These are phyloP conservation scores for Mucor lusitanicus DNA, from an alignment of 371 early-diverging fungal species.

Conservation along the genomic window DNA sequence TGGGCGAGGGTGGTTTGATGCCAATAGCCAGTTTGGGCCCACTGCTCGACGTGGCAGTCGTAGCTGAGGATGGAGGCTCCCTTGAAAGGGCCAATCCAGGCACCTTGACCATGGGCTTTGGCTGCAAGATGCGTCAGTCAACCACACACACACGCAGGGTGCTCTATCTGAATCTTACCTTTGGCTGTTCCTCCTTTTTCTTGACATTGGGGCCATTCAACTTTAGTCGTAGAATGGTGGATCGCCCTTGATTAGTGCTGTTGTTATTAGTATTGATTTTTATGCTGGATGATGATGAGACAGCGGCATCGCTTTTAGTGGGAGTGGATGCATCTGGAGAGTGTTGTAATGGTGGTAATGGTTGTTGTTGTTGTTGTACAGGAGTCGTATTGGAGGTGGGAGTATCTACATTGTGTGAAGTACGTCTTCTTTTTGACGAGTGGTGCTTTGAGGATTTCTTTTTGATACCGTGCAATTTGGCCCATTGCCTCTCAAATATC, in stretches of 20 bases:
- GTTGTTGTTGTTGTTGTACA: conserved; percentile 7
- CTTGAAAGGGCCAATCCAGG: conserved; percentile 24
- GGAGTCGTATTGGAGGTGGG: neutral
- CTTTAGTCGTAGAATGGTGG: conserved; percentile 13
- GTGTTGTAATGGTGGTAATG: neutral
- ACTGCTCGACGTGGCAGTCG: neutral
- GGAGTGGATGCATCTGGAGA: neutral
- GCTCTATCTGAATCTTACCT: neutral
- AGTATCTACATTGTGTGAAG: conserved; percentile 4
- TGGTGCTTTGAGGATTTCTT: conserved; percentile 4
- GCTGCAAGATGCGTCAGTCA: neutral
- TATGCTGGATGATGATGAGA: conserved; percentile 1
- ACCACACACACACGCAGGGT: neutral
- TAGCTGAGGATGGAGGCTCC: conserved; percentile 16
- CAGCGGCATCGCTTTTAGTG: neutral
- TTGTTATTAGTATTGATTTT: conserved; percentile 4
- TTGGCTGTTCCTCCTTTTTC: neutral
- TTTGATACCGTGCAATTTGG: conserved; percentile 33
- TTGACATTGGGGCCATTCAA: neutral
- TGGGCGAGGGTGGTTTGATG: conserved; percentile 10
- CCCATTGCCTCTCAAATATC: conserved; percentile 71
- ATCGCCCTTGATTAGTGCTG: conserved; percentile 2
- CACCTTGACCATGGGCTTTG: conserved; percentile 5
- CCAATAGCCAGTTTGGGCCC: conserved; percentile 32
- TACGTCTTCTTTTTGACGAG: conserved; percentile 5